A percentile compares a stretch with the other conserved stretches of the same genome.
These are phyloP conservation scores for Millerozyma acaciae DNA, from an alignment of 805 yeast species.

Conservation along the genomic window DNA sequence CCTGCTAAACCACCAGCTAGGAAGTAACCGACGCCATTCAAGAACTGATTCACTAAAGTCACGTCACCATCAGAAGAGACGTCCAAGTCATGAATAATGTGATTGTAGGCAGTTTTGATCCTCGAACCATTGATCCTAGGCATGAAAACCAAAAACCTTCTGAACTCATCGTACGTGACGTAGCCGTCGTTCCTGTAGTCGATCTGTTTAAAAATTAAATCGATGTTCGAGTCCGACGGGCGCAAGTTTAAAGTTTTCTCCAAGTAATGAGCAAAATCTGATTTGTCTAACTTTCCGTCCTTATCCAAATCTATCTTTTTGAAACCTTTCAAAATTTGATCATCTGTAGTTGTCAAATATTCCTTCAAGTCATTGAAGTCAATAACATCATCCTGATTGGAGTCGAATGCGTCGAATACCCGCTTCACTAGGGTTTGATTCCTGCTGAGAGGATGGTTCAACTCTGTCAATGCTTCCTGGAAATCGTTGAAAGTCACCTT, in stretches of 20 bases:
- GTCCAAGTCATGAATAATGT: slow-evolving; percentile 75
- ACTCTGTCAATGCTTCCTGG: slow-evolving; percentile 38
- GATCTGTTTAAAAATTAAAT: slow-evolving; percentile 50
- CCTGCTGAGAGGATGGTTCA: slow-evolving; percentile 63
- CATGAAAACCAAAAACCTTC: slow-evolving; percentile 75
- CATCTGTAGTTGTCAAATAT: slow-evolving; percentile 65
- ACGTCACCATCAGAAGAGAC: slow-evolving; percentile 91
- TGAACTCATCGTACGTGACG: slow-evolving; percentile 81
- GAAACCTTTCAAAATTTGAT: slow-evolving; percentile 68
- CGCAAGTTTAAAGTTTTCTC: slow-evolving; percentile 47
- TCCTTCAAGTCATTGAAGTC: slow-evolving; percentile 64
- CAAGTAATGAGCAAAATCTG: slow-evolving; percentile 67
- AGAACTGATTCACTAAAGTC: slow-evolving; percentile 70
- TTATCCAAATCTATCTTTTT: slow-evolving; percentile 62
- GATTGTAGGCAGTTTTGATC: slow-evolving; percentile 74
- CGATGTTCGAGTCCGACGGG: slow-evolving; percentile 51
- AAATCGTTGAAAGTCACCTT: slow-evolving; percentile 47
- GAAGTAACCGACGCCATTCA: slow-evolving; percentile 86
- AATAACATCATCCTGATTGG: slow-evolving; percentile 51
- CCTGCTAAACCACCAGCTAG: slow-evolving; percentile 95
- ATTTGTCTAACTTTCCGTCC: slow-evolving; percentile 64
- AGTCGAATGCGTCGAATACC: slow-evolving; percentile 57
- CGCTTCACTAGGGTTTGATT: slow-evolving; percentile 55
- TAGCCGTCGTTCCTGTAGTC: slow-evolving; percentile 59
- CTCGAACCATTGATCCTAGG: slow-evolving; percentile 78